phyloP scores from a whole-genome alignment of 2,329 filamentous ascomycete species.

The Canariomyces notabilis region DNA sequence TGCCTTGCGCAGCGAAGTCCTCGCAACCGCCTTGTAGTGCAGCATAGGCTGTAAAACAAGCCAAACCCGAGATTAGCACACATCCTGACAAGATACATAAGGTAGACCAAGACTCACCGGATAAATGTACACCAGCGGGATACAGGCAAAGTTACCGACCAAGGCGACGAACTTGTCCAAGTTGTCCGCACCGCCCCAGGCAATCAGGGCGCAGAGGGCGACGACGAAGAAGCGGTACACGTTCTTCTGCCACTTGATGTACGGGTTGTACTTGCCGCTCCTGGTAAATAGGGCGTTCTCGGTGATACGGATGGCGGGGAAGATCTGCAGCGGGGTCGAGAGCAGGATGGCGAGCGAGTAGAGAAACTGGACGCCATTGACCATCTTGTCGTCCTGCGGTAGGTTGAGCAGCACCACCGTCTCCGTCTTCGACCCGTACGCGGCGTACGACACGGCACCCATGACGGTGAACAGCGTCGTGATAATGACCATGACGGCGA shows the following conservation, averaged over 20 bases:
- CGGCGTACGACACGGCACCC: conserved; percentile 90
- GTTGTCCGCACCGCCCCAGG: conserved; percentile 88
- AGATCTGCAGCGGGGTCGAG: conserved; percentile 92
- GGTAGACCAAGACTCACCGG: too few species aligned
- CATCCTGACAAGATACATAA: neutral
- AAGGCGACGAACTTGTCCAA: conserved; percentile 96
- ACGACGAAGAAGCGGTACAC: conserved; percentile 92
- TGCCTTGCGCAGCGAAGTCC: conserved; percentile 58
- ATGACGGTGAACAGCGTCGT: conserved; percentile 85
- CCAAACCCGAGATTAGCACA: neutral
- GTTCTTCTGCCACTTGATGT: conserved; percentile 99
- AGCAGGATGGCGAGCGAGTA: conserved; percentile 97
- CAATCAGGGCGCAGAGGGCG: conserved; percentile 76
- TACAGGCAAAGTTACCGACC: conserved; percentile 95
- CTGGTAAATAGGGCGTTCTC: conserved; percentile 91
- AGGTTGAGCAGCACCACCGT: conserved; percentile 95
- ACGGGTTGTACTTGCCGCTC: conserved; percentile 95
- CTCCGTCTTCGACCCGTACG: conserved; percentile 90
- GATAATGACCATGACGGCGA: conserved; percentile 90
- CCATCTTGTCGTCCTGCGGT: conserved; percentile 89
- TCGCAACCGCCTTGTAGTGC: conserved; percentile 77
- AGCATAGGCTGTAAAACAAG: conserved; percentile 68
- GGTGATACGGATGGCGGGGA: conserved; percentile 93
- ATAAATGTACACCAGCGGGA: conserved; percentile 95
- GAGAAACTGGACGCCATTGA: conserved; percentile 92